These are phyloP conservation scores for Candida pini DNA, from an alignment of 805 yeast species.

Conservation along the genomic window DNA sequence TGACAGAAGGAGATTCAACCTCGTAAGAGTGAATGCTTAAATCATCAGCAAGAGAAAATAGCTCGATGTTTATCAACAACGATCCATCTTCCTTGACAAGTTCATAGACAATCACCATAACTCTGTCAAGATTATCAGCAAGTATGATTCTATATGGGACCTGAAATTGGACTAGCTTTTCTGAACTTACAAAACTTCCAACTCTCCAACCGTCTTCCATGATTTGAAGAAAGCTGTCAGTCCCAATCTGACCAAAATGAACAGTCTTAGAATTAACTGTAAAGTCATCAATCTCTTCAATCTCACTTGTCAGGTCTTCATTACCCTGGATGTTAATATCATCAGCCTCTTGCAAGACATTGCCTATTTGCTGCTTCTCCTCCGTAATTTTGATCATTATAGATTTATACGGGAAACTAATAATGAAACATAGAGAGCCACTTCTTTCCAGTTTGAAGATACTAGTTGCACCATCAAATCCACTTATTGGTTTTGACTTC, in stretches of 20 bases:
- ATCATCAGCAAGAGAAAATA: conserved; percentile 4
- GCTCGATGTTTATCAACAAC: conserved; percentile 10
- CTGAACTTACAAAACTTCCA: conserved; percentile 10
- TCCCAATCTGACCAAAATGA: conserved; percentile 5
- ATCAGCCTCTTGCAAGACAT: background rate
- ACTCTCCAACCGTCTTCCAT: conserved; percentile 18
- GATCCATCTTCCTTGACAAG: background rate
- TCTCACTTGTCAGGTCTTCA: conserved; percentile 6
- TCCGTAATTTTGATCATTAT: conserved; percentile 7
- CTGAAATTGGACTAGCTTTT: conserved; percentile 1
- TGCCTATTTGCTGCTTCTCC: background rate
- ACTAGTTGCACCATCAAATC: conserved; percentile 10
- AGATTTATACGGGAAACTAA: conserved; percentile 11
- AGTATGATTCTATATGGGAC: conserved; percentile 14
- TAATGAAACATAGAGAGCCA: conserved; percentile 8
- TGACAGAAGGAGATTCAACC: conserved; percentile 6
- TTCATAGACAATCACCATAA: conserved; percentile 16
- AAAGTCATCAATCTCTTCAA: conserved; percentile 9
- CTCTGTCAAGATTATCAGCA: conserved; percentile 7
- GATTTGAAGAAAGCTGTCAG: conserved; percentile 15
- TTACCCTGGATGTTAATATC: conserved; percentile 4
- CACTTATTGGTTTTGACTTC: conserved; percentile 10
- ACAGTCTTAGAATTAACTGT: conserved; percentile 10
- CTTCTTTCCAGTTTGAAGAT: conserved; percentile 9
- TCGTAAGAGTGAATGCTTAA: background rate